Conservation (phyloP, 306 rosid species). For the Comarum palustre region DNA sequence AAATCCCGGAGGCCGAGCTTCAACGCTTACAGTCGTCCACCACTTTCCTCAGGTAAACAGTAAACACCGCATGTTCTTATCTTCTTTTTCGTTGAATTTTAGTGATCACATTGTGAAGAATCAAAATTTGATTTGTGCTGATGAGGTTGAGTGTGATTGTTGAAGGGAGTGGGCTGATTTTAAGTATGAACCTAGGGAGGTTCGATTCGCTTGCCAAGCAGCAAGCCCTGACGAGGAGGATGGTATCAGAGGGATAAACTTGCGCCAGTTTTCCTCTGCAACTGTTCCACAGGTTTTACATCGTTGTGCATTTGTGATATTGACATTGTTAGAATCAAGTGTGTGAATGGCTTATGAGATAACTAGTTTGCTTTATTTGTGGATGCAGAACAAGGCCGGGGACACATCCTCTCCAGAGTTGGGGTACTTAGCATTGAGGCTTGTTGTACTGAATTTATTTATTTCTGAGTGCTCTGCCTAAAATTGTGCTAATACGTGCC, state of each 20-base stretch:
- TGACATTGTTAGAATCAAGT: neutral
- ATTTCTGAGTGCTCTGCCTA: neutral
- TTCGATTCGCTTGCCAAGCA: slow-evolving; percentile 47
- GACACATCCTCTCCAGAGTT: slow-evolving; percentile 40
- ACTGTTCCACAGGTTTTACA: slow-evolving; percentile 56
- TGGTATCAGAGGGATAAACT: slow-evolving; percentile 29
- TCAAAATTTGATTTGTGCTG: neutral
- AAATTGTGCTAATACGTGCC: neutral
- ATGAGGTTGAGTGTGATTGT: neutral
- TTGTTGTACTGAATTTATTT: too few species aligned
- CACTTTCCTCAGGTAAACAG: slow-evolving; percentile 61
- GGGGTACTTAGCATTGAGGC: slow-evolving; percentile 40
- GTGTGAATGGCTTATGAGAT: neutral
- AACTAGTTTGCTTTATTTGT: slow-evolving; percentile 17
- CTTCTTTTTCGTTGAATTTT: neutral
- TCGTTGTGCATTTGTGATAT: neutral
- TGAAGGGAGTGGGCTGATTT: slow-evolving; percentile 78
- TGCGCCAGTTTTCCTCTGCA: slow-evolving; percentile 76
- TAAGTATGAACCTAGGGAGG: slow-evolving; percentile 51
- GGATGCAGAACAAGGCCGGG: slow-evolving; percentile 39
- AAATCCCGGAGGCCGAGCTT: slow-evolving; percentile 40
- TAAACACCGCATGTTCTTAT: neutral
- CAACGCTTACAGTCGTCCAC: slow-evolving; percentile 49
- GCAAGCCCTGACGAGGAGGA: slow-evolving; percentile 40
- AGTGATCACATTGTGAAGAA: neutral